phyloP scores from a whole-genome alignment of 2,329 filamentous ascomycete species.

The Annulohypoxylon truncatum region DNA sequence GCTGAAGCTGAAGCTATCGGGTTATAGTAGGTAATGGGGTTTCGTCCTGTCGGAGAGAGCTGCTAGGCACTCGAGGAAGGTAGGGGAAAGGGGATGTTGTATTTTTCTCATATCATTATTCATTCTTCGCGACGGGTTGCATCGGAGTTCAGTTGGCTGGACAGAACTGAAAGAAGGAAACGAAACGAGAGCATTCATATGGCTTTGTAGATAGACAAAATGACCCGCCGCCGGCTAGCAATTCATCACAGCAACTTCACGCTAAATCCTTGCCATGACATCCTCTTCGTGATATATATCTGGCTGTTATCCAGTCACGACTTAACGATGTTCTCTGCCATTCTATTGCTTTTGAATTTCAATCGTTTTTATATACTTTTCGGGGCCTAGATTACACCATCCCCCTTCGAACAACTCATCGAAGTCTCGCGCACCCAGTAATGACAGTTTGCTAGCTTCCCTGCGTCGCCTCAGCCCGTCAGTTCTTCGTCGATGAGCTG shows the following conservation, averaged over 20 bases:
- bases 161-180: slow-evolving; percentile 18
- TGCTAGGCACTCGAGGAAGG: not conserved
- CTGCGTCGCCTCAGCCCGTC: slow-evolving; percentile 23
- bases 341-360: not conserved
- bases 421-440: not conserved
- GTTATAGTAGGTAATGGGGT: slow-evolving; percentile 16
- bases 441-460: slow-evolving; percentile 5
- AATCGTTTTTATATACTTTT: not conserved
- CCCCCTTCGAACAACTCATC: not conserved
- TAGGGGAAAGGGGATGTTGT: slow-evolving; percentile 2
- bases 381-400: not conserved
- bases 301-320: not conserved
- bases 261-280: not conserved
- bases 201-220: slow-evolving; percentile 34
- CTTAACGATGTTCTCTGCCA: not conserved
- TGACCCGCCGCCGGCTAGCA: slow-evolving; percentile 20
- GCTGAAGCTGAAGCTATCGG: not conserved
- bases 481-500: slow-evolving; percentile 17
- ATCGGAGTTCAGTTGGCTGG: slow-evolving; percentile 28
- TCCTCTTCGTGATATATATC: not conserved
- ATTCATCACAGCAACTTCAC: slow-evolving; percentile 28
- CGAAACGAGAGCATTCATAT: slow-evolving; percentile 11
- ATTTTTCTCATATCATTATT: slow-evolving; percentile 1
- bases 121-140: slow-evolving; percentile 25
- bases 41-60: not conserved